A percentile compares a stretch with the other conserved stretches of the same genome.
Conservation (phyloP, 495 filamentous ascomycete species). For the Symbiotaphrina buchneri region DNA sequence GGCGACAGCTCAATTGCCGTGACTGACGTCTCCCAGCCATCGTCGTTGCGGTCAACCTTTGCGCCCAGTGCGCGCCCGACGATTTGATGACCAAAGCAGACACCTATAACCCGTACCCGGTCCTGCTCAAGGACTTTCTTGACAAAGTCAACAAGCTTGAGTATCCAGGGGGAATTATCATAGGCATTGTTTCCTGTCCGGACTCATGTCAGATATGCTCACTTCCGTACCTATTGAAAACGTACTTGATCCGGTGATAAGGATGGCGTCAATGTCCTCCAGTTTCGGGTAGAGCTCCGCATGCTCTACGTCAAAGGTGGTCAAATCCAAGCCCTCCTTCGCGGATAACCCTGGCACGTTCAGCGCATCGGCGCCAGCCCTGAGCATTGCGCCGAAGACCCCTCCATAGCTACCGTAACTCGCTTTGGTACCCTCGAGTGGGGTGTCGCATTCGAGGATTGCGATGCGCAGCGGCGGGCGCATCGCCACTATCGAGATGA, state of each 20-base stretch:
- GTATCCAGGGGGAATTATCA: slow-evolving; percentile 55
- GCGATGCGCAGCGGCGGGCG: slow-evolving; percentile 49
- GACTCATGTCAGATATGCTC: not conserved
- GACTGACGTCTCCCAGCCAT: slow-evolving; percentile 69
- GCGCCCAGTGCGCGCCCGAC: slow-evolving; percentile 51
- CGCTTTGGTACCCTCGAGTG: slow-evolving; percentile 25
- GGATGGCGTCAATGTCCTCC: slow-evolving; percentile 54
- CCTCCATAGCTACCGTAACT: slow-evolving; percentile 54
- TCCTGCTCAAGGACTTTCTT: slow-evolving; percentile 29
- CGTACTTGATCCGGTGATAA: slow-evolving; percentile 48
- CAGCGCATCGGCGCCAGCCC: slow-evolving; percentile 20
- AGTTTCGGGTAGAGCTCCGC: slow-evolving; percentile 38
- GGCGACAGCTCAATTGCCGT: slow-evolving; percentile 43
- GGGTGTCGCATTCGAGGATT: slow-evolving; percentile 64
- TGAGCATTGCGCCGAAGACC: slow-evolving; percentile 44
- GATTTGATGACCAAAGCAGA: slow-evolving; percentile 90
- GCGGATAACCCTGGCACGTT: slow-evolving; percentile 14
- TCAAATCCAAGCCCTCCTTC: slow-evolving; percentile 27
- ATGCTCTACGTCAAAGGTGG: slow-evolving; percentile 44
- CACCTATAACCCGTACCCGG: slow-evolving; percentile 46
- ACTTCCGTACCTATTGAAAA: slow-evolving; percentile 1
- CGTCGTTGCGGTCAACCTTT: slow-evolving; percentile 38
- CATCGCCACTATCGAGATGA: no score
- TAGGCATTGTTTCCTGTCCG: slow-evolving; percentile 30
- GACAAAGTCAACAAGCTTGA: slow-evolving; percentile 48